Base-by-base conservation (phyloP, 2,329 filamentous ascomycete genomes). In the Diaporthe amygdali region DNA sequence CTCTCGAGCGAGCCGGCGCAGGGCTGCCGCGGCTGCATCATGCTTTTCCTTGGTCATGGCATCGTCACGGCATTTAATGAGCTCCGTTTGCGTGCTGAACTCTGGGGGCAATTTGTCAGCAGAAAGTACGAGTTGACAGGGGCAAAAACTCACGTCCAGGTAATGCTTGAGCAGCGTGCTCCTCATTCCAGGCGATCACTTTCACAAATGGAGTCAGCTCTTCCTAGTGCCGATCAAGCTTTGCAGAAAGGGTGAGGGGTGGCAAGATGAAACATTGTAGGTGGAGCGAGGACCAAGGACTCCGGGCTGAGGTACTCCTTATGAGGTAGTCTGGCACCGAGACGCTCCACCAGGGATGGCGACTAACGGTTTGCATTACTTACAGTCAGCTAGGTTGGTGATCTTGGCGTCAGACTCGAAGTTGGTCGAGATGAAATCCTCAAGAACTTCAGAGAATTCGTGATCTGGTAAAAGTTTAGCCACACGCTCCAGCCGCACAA, bases 151-250 rank as follows among this genome's bases (percentile, higher is more conserved):
- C 71, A 77, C 74, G 73, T 44, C 72, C 54, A 69, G 75, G 73
- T 52, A 77, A 68, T 20, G 73, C 72, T 20, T 70, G 34, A 9
- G 56, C 70, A 8, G 70, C 72, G 59, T 77, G 66, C 20, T 75
- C 71, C 17, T 74, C 59, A n/a, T 77, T 77, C 73, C 74, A 77
- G 34, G 71, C 70, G 32, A 78, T 61, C n/a, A 77, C 56, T 61
- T n/a, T 27, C 7, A n/a, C 20, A n/a, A 6, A 20, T 15, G 5
- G 6, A 22, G 25, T 63, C 56, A 47, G 56, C n/a, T 22, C 6
- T 32, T 22, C 6, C 22, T 20, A 39, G 6, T 47, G 25, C 41
- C 15, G 5, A 22, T 17, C 14, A 20, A 59, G 20, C 25, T 34
- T 14, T 1, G n/a, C 46, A 32, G 9, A 17, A 22, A 10, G 22